phyloP scores from a whole-genome alignment of 1,284 basidiomycete species.

The Rhodotorula sp. region DNA sequence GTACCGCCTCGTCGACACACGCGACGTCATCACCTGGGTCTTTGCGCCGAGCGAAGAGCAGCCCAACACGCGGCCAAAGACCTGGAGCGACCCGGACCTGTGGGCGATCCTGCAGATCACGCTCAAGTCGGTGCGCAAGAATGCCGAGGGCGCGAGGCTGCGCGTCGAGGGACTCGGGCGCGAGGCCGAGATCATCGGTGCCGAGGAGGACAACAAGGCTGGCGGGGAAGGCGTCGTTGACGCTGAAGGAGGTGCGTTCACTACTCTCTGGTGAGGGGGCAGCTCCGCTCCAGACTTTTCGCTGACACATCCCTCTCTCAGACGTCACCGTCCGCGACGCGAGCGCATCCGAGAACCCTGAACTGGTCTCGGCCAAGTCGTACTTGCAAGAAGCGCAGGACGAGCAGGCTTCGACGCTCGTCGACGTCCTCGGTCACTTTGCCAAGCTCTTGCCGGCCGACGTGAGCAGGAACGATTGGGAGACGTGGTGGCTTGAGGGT shows the following conservation, averaged over 20 bases:
- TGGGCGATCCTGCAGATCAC: slow-evolving; percentile 81
- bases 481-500: slow-evolving; percentile 76
- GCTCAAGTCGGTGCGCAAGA: slow-evolving; percentile 81
- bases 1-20: slow-evolving; percentile 94
- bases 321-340: slow-evolving; percentile 65
- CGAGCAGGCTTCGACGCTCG: slow-evolving; percentile 64
- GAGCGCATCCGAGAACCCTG: slow-evolving; percentile 51
- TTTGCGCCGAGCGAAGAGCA: slow-evolving; percentile 58
- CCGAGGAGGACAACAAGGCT: slow-evolving; percentile 7
- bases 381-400: slow-evolving; percentile 70
- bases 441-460: slow-evolving; percentile 53
- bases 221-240: slow-evolving; percentile 15
- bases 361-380: slow-evolving; percentile 55
- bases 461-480: slow-evolving; percentile 65
- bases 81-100: slow-evolving; percentile 61
- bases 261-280: not conserved
- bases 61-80: slow-evolving; percentile 49
- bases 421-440: slow-evolving; percentile 68
- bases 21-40: slow-evolving; percentile 83
- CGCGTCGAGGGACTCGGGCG: slow-evolving; percentile 71
- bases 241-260: slow-evolving; percentile 22
- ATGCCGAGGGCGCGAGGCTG: slow-evolving; percentile 71
- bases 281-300: too few species aligned
- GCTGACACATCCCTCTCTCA: slow-evolving; percentile 44
- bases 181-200: slow-evolving; percentile 58